Base-by-base conservation (phyloP, 768 basidiomycete genomes). In the Epithele typhae region DNA sequence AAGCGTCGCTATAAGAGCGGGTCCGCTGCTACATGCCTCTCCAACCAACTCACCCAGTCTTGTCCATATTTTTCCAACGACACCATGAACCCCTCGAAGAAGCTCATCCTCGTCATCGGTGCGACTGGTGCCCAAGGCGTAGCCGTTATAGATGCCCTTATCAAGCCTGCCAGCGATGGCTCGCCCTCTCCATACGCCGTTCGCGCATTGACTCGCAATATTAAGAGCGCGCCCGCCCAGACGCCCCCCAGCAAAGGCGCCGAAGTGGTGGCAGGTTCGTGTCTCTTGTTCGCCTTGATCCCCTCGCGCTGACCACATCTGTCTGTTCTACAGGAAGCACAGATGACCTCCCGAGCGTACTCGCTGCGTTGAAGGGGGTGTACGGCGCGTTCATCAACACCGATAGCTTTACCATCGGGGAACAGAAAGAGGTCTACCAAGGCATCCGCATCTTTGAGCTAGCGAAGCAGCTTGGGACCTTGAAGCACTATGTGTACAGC, bases 61-160 rank as follows among this genome's bases (percentile, higher is more conserved):
- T n/a, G n/a, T n/a, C n/a, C n/a, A n/a, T n/a, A n/a, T n/a, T n/a
- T n/a, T n/a, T n/a, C n/a, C n/a, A n/a, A n/a, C n/a, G n/a, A n/a
- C n/a, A n/a, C n/a, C n/a, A 30, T 30, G 27, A 14, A 7, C 7
- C 14, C 27, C 27, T 7, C 7, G 8, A 36, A 36, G 35, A 72
- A 68, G 56, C 53, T 69, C 42, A 69, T 74, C 46, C 63, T 72
- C 36, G 70, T 74, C 35, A 68, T 73, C 21, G 72, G 73, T 18
- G 72, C 67, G 4, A 74, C 73, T 25, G 72, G 72, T 40, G 71
- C 70, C 1, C 73, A 75, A 48, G 73, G 72, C 8, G 53, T 65
- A 45, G 62, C 63, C 15, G 68, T 72, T 41, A 63, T 71, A 32
- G 61, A 68, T 34, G 62, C 62, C 14, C 59, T 73, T 15, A 63